Conservation (phyloP, 176 grass and related monocot genomes). For the Oryza meyeriana region DNA sequence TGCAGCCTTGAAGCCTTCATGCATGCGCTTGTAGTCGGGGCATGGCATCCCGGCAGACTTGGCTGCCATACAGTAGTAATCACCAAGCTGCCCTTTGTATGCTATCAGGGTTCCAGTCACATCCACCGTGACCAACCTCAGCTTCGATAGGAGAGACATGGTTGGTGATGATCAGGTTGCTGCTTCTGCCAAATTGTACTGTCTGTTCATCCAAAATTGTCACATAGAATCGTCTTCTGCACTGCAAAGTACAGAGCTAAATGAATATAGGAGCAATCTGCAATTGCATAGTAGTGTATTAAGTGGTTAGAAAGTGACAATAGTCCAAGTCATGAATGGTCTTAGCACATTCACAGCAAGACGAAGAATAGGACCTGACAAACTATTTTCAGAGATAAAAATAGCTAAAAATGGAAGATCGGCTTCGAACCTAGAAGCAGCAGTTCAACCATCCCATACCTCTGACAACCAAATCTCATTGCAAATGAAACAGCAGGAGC, state of each 20-base stretch:
- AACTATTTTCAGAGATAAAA: neutral
- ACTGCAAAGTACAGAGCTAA: neutral
- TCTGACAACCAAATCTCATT: neutral
- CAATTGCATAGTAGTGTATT: neutral
- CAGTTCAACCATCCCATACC: neutral
- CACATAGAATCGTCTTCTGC: neutral
- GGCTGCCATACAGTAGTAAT: slow-evolving; percentile 94
- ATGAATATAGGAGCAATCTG: neutral
- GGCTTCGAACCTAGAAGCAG: neutral
- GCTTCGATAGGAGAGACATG: slow-evolving; percentile 76
- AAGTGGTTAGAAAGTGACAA: neutral
- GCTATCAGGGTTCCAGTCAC: slow-evolving; percentile 85
- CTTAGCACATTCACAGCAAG: too few relatives aligned
- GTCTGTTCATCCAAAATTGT: neutral
- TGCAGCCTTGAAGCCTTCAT: slow-evolving; percentile 71
- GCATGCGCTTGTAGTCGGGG: slow-evolving; percentile 75
- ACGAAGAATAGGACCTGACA: neutral
- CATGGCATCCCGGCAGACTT: slow-evolving; percentile 66
- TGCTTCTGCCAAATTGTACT: neutral
- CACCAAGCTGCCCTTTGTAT: slow-evolving; percentile 78
- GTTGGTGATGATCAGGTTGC: neutral
- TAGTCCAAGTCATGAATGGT: too few relatives aligned
- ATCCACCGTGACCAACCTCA: slow-evolving; percentile 75
- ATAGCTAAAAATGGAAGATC: neutral
- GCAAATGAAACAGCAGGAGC: neutral